These are phyloP conservation scores for Tylopilus microsporus DNA, from an alignment of 1,284 basidiomycete genomes.

Conservation along the genomic window DNA sequence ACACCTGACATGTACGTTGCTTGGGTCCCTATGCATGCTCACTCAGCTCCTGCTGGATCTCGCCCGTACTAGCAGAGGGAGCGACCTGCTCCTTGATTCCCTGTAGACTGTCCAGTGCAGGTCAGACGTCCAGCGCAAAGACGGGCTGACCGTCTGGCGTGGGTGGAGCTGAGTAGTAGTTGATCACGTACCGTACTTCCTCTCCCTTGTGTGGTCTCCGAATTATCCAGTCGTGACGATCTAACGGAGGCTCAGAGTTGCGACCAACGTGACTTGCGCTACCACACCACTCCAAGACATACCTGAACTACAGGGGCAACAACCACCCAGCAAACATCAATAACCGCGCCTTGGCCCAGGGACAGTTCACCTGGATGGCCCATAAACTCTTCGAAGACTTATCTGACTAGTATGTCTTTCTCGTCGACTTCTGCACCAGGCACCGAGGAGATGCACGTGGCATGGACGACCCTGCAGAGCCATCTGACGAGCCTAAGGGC, in stretches of 20 bases:
- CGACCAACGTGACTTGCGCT: constrained; percentile 11
- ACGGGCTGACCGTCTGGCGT: constrained; percentile 85
- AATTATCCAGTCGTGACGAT: constrained; percentile 98
- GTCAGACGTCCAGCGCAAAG: constrained; percentile 88
- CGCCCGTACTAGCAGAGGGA: constrained; percentile 69
- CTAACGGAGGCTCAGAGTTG: constrained; percentile 90
- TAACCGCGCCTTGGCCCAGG: constrained; percentile 84
- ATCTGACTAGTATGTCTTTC: too few relatives aligned
- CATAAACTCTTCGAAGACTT: too few relatives aligned
- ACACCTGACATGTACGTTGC: constrained; percentile 6
- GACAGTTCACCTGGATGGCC: constrained; percentile 87
- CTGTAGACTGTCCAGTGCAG: constrained; percentile 76
- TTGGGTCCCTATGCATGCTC: constrained; percentile 27
- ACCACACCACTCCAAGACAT: constrained; percentile 24
- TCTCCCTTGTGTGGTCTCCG: constrained; percentile 68
- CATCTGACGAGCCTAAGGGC: too few relatives aligned
- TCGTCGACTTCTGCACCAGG: too few relatives aligned
- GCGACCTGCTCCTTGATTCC: constrained; percentile 69
- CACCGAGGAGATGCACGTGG: too few relatives aligned
- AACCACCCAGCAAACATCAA: constrained; percentile 83
- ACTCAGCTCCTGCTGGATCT: constrained; percentile 53
- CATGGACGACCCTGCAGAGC: too few relatives aligned
- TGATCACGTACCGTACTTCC: constrained; percentile 90
- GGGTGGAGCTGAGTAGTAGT: constrained; percentile 89
- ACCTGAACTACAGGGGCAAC: constrained; percentile 88